phyloP scores from a whole-genome alignment of 2,329 filamentous ascomycete species.

The Aspergillus sp. region DNA sequence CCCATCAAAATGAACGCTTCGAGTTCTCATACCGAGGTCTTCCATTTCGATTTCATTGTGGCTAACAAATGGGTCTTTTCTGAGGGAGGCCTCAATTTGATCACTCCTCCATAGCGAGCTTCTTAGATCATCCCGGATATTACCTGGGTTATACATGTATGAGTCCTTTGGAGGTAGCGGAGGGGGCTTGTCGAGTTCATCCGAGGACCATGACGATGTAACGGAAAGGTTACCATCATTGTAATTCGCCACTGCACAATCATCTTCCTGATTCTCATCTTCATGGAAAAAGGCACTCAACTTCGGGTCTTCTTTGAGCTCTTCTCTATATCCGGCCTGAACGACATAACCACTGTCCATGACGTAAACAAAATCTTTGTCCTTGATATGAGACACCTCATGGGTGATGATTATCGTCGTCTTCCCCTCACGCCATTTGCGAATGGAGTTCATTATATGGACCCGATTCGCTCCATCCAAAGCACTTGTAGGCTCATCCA shows the following conservation, averaged over 20 bases:
- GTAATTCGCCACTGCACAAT: background rate
- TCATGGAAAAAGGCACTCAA: constrained; percentile 18
- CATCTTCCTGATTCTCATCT: background rate
- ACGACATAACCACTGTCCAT: constrained; percentile 69
- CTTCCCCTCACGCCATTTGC: constrained; percentile 73
- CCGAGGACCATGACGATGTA: background rate
- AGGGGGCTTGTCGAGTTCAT: background rate
- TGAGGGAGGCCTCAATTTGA: background rate
- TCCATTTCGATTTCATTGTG: background rate
- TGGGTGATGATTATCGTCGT: constrained; percentile 95
- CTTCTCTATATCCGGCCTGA: constrained; percentile 64
- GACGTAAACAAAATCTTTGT: constrained; percentile 76
- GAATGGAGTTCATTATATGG: constrained; percentile 71
- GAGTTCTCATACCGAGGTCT: background rate
- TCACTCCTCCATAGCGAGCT: background rate
- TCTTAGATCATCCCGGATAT: background rate
- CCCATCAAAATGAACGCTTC: background rate
- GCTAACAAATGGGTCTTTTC: background rate
- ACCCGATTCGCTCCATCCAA: constrained; percentile 71
- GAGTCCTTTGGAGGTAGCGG: background rate
- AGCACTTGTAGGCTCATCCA: constrained; percentile 87
- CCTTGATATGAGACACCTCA: constrained; percentile 72
- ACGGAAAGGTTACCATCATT: background rate
- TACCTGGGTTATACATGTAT: background rate
- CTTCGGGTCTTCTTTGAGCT: constrained; percentile 44